These are phyloP conservation scores for Corymbia maculata DNA, from an alignment of 345 rosid genomes.

Conservation along the genomic window DNA sequence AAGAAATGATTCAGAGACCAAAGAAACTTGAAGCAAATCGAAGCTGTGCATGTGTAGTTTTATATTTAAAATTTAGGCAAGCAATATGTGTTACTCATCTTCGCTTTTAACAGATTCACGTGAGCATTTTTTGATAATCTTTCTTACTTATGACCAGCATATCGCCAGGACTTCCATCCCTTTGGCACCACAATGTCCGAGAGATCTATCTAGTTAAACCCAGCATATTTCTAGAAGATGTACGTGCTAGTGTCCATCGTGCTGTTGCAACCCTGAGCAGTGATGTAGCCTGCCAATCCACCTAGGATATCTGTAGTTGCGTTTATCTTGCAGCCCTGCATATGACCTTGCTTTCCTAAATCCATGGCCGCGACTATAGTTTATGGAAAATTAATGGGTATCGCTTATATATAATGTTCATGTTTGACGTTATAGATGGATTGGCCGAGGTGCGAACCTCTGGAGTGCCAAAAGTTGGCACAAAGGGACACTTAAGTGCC, in stretches of 20 bases:
- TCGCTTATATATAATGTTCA: neutral
- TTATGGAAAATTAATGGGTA: neutral
- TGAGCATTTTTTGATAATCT: neutral
- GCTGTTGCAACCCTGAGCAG: neutral
- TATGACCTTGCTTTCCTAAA: neutral
- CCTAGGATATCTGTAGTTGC: neutral
- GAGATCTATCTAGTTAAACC: neutral
- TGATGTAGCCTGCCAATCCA: neutral
- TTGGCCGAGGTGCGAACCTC: too few relatives aligned
- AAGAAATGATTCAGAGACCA: neutral
- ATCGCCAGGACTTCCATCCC: neutral
- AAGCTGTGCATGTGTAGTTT: neutral
- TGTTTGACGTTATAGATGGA: conserved; percentile 27
- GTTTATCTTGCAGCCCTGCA: neutral
- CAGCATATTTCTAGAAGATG: neutral
- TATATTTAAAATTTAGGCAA: neutral
- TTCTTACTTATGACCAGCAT: neutral
- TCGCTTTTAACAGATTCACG: neutral
- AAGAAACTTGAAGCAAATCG: neutral
- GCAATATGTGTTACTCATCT: neutral
- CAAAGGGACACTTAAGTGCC: too few relatives aligned
- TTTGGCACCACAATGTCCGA: neutral
- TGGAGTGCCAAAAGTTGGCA: too few relatives aligned
- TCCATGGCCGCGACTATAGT: neutral
- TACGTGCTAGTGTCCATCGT: neutral